Evolutionary conservation across 1,139 yeast species (phyloP).

Genomic region (Hyphopichia khmerensis): DNA sequence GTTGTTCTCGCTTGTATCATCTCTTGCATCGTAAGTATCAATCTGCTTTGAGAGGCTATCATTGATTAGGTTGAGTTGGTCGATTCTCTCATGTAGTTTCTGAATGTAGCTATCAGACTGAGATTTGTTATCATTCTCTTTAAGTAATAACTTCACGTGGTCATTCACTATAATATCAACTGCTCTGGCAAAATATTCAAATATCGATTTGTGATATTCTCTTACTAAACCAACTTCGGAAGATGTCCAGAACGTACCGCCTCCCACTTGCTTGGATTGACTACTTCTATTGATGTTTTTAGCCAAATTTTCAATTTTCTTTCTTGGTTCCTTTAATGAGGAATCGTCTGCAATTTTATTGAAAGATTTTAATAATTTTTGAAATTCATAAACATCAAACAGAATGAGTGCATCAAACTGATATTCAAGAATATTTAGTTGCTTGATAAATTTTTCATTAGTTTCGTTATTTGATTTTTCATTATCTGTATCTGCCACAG

Average conservation of each 20-base stretch:
- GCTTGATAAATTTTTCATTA: constrained; percentile 11
- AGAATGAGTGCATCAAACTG: constrained; percentile 40
- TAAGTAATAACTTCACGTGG: constrained; percentile 46
- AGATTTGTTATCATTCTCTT: constrained; percentile 26
- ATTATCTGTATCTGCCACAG: constrained; percentile 16
- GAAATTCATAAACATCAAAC: constrained; percentile 38
- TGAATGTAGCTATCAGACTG: constrained; percentile 22
- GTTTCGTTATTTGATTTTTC: constrained; percentile 13
- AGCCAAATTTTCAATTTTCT: constrained; percentile 44
- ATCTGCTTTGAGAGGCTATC: constrained; percentile 21
- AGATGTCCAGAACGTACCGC: constrained; percentile 11
- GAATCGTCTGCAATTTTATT: constrained; percentile 57
- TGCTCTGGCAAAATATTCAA: constrained; percentile 59
- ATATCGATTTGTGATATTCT: constrained; percentile 53
- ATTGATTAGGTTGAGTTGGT: constrained; percentile 26
- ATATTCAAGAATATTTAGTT: constrained; percentile 27
- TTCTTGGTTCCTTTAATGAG: constrained; percentile 57
- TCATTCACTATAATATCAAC: constrained; percentile 57
- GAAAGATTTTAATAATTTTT: constrained; percentile 46
- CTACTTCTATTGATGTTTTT: constrained; percentile 14
- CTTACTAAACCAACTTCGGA: constrained; percentile 32
- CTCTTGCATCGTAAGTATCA: constrained; percentile 11
- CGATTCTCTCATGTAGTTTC: constrained; percentile 30
- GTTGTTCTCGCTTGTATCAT: constrained; percentile 7
- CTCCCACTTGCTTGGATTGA: constrained; percentile 4